Percentiles rank a stretch among this genome's conserved stretches.
Evolutionary conservation across 129 eudicot species (phyloP).

Genomic region (Dittrichia graveolens): DNA sequence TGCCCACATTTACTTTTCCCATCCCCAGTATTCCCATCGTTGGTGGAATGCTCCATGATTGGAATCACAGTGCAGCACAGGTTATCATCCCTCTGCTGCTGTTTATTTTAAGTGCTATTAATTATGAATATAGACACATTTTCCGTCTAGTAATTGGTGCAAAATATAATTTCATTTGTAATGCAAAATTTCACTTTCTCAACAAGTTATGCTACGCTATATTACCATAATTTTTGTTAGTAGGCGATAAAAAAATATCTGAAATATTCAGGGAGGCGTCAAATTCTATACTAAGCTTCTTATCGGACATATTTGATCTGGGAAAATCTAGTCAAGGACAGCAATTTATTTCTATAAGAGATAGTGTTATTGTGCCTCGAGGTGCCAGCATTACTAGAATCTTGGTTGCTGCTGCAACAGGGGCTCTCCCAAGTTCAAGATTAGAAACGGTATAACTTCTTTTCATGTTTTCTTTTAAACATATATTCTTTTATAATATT

Average conservation of each 20-base stretch:
- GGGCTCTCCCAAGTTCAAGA: constrained; percentile 97
- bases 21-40: constrained; percentile 71
- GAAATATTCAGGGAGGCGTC: constrained; percentile 85
- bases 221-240: neutral
- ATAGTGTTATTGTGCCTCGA: constrained; percentile 76
- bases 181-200: too few species aligned
- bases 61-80: constrained; percentile 99
- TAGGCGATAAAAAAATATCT: neutral
- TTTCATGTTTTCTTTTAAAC: neutral
- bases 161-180: too few species aligned
- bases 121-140: neutral
- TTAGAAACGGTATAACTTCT: constrained; percentile 65
- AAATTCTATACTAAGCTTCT: constrained; percentile 86
- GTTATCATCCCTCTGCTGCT: constrained; percentile 38
- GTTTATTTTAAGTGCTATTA: constrained; percentile 9
- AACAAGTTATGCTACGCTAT: too few species aligned
- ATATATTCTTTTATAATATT: too few species aligned
- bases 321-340: constrained; percentile 73
- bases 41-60: constrained; percentile 88
- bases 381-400: constrained; percentile 81
- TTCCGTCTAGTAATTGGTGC: too few species aligned
- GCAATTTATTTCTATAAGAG: constrained; percentile 60
- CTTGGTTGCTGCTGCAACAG: constrained; percentile 81
- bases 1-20: constrained; percentile 90
- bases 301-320: constrained; percentile 88